These are phyloP conservation scores for Thelonectria rubi DNA, from an alignment of 2,329 filamentous ascomycete species.

Conservation along the genomic window DNA sequence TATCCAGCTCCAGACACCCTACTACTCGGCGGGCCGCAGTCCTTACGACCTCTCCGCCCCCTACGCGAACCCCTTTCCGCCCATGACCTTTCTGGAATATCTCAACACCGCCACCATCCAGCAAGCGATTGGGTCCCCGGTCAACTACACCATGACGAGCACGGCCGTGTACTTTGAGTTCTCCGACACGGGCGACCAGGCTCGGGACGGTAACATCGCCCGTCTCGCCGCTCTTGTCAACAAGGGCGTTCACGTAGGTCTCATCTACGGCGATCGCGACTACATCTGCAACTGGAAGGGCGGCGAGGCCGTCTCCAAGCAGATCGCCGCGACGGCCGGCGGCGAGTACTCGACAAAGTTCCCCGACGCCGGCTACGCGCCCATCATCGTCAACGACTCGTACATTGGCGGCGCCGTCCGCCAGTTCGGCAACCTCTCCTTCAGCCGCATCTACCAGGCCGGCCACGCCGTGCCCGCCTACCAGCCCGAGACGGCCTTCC, in stretches of 20 bases:
- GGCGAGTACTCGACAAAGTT: conserved; percentile 64
- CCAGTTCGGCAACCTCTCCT: conserved; percentile 79
- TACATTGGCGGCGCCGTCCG: conserved; percentile 78
- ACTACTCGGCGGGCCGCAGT: conserved; percentile 64
- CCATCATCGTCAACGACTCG: conserved; percentile 72
- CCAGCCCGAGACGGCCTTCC: conserved; percentile 67
- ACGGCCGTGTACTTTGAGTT: conserved; percentile 58
- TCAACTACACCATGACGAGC: conserved; percentile 66
- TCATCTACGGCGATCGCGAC: conserved; percentile 75
- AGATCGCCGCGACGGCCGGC: conserved; percentile 61
- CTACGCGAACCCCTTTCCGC: conserved; percentile 67
- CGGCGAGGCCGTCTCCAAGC: conserved; percentile 76
- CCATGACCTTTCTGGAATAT: conserved; percentile 68
- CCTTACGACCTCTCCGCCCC: conserved; percentile 70
- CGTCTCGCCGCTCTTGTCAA: conserved; percentile 69
- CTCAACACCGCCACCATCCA: conserved; percentile 68
- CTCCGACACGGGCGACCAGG: conserved; percentile 65
- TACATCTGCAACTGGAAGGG: conserved; percentile 75
- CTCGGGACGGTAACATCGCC: conserved; percentile 68
- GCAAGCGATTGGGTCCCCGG: conserved; percentile 67
- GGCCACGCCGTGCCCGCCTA: conserved; percentile 71
- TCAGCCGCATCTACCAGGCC: conserved; percentile 72
- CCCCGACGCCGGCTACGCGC: conserved; percentile 73
- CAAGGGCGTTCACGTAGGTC: conserved; percentile 71
- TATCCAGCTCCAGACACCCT: conserved; percentile 64